Evolutionary conservation across 768 basidiomycete genomes (phyloP), one percentile per base, ranked within the genome.

Genomic region (Candolleomyces eurysporus): DNA sequence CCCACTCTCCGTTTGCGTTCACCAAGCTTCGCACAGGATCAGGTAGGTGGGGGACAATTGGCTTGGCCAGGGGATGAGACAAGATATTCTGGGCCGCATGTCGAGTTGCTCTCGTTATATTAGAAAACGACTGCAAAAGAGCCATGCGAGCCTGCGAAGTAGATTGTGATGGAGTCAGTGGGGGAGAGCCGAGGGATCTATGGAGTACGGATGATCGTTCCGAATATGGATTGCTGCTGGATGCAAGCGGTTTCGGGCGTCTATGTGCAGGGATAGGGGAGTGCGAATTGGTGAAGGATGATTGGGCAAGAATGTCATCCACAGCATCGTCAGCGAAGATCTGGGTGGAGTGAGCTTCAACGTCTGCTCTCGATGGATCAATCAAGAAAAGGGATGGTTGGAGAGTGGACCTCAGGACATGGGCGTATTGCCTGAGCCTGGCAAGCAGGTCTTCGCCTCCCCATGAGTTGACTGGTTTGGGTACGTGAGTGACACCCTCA

Each of bases 51-150:
- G 96, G 96, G 0, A 98, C 83, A 54, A 98, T 95, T 11, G 97
- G 95, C 70, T 96, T 94, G 2, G 96, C 96, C 30, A 98, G 84
- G 0, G 96, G 96, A 69, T 98, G 96, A 0, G 94, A 95, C 9
- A 98, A 81, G 16, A 98, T 93, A 66, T 95, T 92, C 69, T 97
- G 94, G 0, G 96, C 95, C 0, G 96, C 92, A 72, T 95, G 91
- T 8, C 93, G 87, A 0, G 96, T 96, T 16, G 92, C 90, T 53
- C 92, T 85, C 0, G 97, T 98, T 62, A 99, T 91, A 61, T 92
- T 94, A 4, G 94, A 94, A 70, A 99, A 96, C 1, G 92, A 93
- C 64, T 93, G 92, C n/a, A 99, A 77, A 36, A 99, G 83, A 8
- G 92, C 91, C 64, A 87, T 80, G 45, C 91, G 84, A 42, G 92